A percentile compares a stretch with the other conserved stretches of the same genome.
These are phyloP conservation scores for Isoetes taiwanensis DNA, from an alignment of 75 land plant genomes.

Conservation along the genomic window DNA sequence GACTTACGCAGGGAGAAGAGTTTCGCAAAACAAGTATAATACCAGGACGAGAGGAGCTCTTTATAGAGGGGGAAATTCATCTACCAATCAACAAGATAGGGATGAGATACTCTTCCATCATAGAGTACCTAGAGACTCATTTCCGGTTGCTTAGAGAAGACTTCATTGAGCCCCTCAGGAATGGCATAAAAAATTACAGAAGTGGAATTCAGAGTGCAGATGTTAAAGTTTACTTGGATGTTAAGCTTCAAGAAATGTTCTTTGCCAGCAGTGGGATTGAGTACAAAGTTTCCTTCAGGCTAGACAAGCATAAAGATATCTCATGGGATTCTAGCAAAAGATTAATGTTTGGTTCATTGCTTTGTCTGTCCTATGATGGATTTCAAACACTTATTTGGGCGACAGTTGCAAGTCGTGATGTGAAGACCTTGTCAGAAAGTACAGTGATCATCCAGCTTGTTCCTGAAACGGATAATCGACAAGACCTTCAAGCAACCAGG, in stretches of 20 bases:
- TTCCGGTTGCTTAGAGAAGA: constrained; percentile 14
- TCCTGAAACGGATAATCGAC: not conserved
- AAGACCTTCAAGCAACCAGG: not conserved
- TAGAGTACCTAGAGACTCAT: constrained; percentile 10
- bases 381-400: constrained; percentile 17
- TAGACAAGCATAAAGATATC: not conserved
- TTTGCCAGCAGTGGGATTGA: constrained; percentile 1
- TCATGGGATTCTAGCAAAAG: constrained; percentile 5
- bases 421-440: not conserved
- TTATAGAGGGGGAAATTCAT: not conserved
- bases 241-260: not conserved
- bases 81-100: constrained; percentile 8
- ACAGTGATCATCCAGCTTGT: not conserved
- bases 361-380: constrained; percentile 19
- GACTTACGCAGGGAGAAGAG: no score
- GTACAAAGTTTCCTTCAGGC: not conserved
- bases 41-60: no score
- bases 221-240: constrained; percentile 3
- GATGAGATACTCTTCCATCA: not conserved
- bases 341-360: constrained; percentile 21
- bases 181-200: not conserved
- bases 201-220: no score
- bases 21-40: no score
- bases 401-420: constrained; percentile 8
- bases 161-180: constrained; percentile 6